phyloP scores from a whole-genome alignment of 345 rosid species.

The Populus tremula region DNA sequence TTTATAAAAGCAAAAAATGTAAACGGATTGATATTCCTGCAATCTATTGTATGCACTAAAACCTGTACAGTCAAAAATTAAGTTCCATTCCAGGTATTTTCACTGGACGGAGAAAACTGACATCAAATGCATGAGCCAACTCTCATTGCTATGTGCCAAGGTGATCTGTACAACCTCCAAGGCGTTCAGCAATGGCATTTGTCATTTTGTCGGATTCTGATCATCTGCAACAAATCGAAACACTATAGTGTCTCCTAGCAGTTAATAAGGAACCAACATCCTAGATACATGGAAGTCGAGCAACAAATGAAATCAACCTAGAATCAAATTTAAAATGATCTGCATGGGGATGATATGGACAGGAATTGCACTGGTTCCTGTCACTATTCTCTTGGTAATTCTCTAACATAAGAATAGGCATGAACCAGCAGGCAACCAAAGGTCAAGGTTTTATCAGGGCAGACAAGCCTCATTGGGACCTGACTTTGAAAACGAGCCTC shows the following conservation, averaged over 20 bases:
- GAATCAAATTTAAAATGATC: constrained; percentile 22
- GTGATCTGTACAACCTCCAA: constrained; percentile 15
- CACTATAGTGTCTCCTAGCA: constrained; percentile 17
- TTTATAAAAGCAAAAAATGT: not conserved
- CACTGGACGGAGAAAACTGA: not conserved
- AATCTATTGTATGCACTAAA: constrained; percentile 6
- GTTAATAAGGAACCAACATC: constrained; percentile 13
- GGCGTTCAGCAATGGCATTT: constrained; percentile 14
- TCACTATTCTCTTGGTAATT: constrained; percentile 10
- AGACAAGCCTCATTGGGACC: not conserved
- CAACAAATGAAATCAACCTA: constrained; percentile 19
- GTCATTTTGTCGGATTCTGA: constrained; percentile 23
- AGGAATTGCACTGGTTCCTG: constrained; percentile 16
- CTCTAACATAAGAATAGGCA: constrained; percentile 11
- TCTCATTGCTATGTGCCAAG: not conserved
- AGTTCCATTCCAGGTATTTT: not conserved
- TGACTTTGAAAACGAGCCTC: not conserved
- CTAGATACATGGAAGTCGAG: constrained; percentile 11
- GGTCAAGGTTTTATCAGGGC: constrained; percentile 2
- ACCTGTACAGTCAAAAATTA: constrained; percentile 27
- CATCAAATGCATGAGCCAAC: constrained; percentile 2
- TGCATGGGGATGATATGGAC: constrained; percentile 17
- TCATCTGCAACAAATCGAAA: constrained; percentile 22
- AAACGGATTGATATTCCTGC: not conserved
- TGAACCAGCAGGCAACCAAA: constrained; percentile 21